Evolutionary conservation across 2,329 filamentous ascomycete genomes (phyloP).

Genomic region (Colletotrichum endophyticum): DNA sequence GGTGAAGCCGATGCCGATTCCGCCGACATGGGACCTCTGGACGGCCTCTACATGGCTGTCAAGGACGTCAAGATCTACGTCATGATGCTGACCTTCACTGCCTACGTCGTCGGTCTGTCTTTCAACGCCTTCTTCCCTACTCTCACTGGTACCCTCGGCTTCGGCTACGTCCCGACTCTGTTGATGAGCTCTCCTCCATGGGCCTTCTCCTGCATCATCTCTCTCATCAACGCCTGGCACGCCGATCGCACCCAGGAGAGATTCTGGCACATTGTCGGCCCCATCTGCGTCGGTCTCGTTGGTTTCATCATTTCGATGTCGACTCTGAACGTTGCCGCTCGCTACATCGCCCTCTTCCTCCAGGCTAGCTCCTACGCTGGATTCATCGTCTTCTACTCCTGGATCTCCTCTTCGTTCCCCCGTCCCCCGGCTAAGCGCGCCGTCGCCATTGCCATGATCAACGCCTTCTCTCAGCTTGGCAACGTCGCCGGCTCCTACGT

Average conservation of each 20-base stretch:
- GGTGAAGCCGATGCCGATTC: slow-evolving; percentile 60
- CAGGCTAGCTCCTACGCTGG: slow-evolving; percentile 61
- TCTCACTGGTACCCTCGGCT: slow-evolving; percentile 58
- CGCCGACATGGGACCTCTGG: slow-evolving; percentile 52
- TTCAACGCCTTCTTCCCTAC: slow-evolving; percentile 66
- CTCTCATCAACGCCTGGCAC: slow-evolving; percentile 59
- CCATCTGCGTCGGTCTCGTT: slow-evolving; percentile 56
- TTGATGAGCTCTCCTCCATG: slow-evolving; percentile 64
- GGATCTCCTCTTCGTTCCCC: slow-evolving; percentile 63
- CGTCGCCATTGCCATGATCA: slow-evolving; percentile 65
- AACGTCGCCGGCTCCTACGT: slow-evolving; percentile 68
- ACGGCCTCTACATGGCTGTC: slow-evolving; percentile 62
- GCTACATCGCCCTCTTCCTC: slow-evolving; percentile 66
- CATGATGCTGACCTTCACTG: slow-evolving; percentile 66
- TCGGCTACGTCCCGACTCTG: slow-evolving; percentile 55
- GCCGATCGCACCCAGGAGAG: slow-evolving; percentile 60
- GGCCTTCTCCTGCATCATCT: slow-evolving; percentile 63
- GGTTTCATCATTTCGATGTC: slow-evolving; percentile 67
- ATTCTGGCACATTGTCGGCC: slow-evolving; percentile 63
- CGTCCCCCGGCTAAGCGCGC: slow-evolving; percentile 65
- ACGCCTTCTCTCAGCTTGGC: slow-evolving; percentile 61
- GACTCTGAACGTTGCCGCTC: slow-evolving; percentile 58
- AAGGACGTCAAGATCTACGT: slow-evolving; percentile 68
- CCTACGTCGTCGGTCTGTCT: slow-evolving; percentile 63
- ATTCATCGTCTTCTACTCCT: slow-evolving; percentile 63